Evolutionary conservation across 192 early-diverging fungal species (phyloP), one percentile per base, ranked within the genome.

Genomic region (Linnemannia zychae): DNA sequence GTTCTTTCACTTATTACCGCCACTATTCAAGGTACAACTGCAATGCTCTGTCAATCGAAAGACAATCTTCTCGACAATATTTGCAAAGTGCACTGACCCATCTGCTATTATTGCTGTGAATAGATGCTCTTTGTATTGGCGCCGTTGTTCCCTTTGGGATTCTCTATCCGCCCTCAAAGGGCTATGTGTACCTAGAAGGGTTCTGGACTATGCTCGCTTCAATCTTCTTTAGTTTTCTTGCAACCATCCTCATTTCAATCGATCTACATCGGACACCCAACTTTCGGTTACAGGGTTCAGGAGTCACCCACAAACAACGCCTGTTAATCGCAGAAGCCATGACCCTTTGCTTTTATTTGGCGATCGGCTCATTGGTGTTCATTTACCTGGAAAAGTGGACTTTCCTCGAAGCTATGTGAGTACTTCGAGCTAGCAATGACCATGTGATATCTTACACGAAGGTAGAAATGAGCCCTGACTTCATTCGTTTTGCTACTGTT

Each of bases 271-370:
- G 67, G 13, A 84, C 82, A 17, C 77, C 82, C 1, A 44, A 84
- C n/a, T 78, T 84, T 44, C 71, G 77, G 34, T 37, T 79, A 11
- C 82, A 71, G 31, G 82, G 76, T 3, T 77, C 75, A 24, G 82
- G 82, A 5, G 82, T 84, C 47, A 84, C 82, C 7, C 82, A 75
- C 46, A 84, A 84, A 57, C 82, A 84, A 18, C 36, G 82, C 4
- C 70, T 84, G 20, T 52, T 84, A 33, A 84, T 84, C 22, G 73
- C 69, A 3, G 76, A 84, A 31, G 82, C 82, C 44, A 78, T 84
- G 77, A 22, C 46, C 1, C 72, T 84, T 22, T 84, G 82, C 44
- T 84, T 84, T 52, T 84, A 79, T 66, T 47, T 84, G 4, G 77
- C 82, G 28, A 71, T 84, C 20, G 82, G 82, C 18, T 72, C 82